Percentiles rank a stretch among this genome's conserved stretches.
phyloP scores from a whole-genome alignment of 192 early-diverging fungal genomes.

The Umbelopsis ramanniana region DNA sequence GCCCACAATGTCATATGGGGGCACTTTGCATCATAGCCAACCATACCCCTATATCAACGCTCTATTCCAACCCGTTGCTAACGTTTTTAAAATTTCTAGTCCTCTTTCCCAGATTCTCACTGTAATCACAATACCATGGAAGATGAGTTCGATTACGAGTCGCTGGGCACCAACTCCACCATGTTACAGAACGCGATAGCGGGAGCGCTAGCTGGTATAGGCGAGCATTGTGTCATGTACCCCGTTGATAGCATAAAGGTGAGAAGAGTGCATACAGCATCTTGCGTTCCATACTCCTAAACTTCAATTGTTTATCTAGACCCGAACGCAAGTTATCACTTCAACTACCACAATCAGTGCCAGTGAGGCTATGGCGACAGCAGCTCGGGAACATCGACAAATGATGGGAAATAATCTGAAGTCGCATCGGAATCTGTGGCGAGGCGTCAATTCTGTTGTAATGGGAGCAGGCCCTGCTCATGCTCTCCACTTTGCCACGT shows the following conservation, averaged over 20 bases:
- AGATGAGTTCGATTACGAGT: constrained; percentile 89
- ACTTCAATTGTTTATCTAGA: constrained; percentile 50
- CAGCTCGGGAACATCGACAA: constrained; percentile 65
- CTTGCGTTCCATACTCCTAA: not conserved
- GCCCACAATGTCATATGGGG: too few species aligned
- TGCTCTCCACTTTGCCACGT: constrained; percentile 93
- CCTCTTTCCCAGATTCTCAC: not conserved
- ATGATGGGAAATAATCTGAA: constrained; percentile 62
- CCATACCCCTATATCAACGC: too few species aligned
- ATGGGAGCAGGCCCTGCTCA: constrained; percentile 95
- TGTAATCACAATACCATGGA: constrained; percentile 27
- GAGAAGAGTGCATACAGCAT: too few species aligned
- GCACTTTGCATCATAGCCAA: too few species aligned
- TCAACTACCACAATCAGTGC: constrained; percentile 70
- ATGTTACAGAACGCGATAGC: constrained; percentile 85
- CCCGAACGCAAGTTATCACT: constrained; percentile 90
- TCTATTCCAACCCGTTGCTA: not conserved
- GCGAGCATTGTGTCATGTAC: constrained; percentile 95
- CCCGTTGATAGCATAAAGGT: constrained; percentile 95
- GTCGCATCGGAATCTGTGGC: constrained; percentile 75
- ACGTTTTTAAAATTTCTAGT: not conserved
- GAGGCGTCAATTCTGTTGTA: constrained; percentile 91
- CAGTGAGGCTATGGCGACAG: constrained; percentile 57
- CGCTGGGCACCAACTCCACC: constrained; percentile 81
- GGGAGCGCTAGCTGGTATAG: constrained; percentile 96